A percentile compares a stretch with the other conserved stretches of the same genome.
These are phyloP conservation scores for Suillus lakei DNA, from an alignment of 768 basidiomycete species.

Conservation along the genomic window DNA sequence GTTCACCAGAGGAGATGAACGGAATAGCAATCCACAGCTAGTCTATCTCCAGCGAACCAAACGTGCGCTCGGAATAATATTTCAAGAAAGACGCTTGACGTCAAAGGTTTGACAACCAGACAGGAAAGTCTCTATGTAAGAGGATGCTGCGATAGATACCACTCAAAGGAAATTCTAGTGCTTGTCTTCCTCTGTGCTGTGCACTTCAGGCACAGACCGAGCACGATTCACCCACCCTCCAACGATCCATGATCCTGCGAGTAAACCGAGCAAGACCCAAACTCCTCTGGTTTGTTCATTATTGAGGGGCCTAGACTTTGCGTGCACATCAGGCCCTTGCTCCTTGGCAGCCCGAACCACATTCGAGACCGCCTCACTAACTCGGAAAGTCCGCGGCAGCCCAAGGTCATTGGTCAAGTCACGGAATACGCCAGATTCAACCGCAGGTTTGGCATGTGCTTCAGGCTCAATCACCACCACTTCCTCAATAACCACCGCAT, in stretches of 20 bases:
- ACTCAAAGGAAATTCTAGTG: slow-evolving; percentile 19
- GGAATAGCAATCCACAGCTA: not conserved
- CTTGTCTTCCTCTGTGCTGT: slow-evolving; percentile 11
- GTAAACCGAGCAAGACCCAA: slow-evolving; percentile 52
- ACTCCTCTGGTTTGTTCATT: slow-evolving; percentile 51
- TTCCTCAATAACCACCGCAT: slow-evolving; percentile 8
- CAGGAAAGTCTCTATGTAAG: not conserved
- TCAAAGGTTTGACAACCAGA: not conserved
- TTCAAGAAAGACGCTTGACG: not conserved
- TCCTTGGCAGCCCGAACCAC: slow-evolving; percentile 15
- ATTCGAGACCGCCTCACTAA: slow-evolving; percentile 22
- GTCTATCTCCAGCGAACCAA: not conserved
- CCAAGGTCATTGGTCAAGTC: slow-evolving; percentile 44
- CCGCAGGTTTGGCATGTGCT: slow-evolving; percentile 18
- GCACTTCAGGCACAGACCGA: slow-evolving; percentile 18
- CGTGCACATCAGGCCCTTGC: slow-evolving; percentile 22
- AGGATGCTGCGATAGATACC: not conserved
- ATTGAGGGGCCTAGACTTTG: slow-evolving; percentile 40
- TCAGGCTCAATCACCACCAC: slow-evolving; percentile 7
- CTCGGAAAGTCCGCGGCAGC: slow-evolving; percentile 37
- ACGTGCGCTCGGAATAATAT: not conserved
- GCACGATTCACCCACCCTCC: slow-evolving; percentile 37
- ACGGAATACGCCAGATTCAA: slow-evolving; percentile 29
- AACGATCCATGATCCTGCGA: slow-evolving; percentile 53
- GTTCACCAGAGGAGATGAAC: not conserved